Percentiles rank a stretch among this genome's conserved stretches.
phyloP scores from a whole-genome alignment of 805 yeast species.

The Komagataella ulmi region DNA sequence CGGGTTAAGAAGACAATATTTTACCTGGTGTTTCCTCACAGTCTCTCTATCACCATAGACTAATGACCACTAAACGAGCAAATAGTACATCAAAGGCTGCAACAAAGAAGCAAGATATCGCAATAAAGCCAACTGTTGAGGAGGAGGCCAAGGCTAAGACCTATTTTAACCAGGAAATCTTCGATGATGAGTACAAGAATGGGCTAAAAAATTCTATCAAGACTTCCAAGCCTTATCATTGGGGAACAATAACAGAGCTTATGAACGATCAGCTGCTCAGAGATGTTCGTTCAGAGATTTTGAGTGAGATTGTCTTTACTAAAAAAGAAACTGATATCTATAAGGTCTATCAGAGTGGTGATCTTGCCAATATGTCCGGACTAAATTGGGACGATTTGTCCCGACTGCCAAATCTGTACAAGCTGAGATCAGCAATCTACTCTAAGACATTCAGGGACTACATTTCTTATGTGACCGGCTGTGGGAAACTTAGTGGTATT shows the following conservation, averaged over 20 bases:
- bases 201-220: constrained; percentile 29
- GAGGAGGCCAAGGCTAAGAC: constrained; percentile 17
- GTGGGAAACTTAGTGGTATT: constrained; percentile 82
- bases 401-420: constrained; percentile 61
- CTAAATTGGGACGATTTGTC: constrained; percentile 63
- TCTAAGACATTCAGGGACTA: constrained; percentile 75
- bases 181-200: constrained; percentile 23
- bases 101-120: constrained; percentile 4
- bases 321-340: constrained; percentile 95
- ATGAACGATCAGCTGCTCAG: constrained; percentile 68
- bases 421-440: constrained; percentile 77
- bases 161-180: constrained; percentile 17
- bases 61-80: neutral
- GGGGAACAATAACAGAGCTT: constrained; percentile 74
- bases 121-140: constrained; percentile 18
- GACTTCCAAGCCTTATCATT: constrained; percentile 65
- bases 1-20: neutral
- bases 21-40: neutral
- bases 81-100: neutral
- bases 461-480: constrained; percentile 63
- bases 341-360: constrained; percentile 83
- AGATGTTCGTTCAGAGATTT: constrained; percentile 74
- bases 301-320: constrained; percentile 76
- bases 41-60: neutral
- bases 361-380: constrained; percentile 84